phyloP scores from a whole-genome alignment of 495 filamentous ascomycete species.

The Pseudevernia furfuracea region DNA sequence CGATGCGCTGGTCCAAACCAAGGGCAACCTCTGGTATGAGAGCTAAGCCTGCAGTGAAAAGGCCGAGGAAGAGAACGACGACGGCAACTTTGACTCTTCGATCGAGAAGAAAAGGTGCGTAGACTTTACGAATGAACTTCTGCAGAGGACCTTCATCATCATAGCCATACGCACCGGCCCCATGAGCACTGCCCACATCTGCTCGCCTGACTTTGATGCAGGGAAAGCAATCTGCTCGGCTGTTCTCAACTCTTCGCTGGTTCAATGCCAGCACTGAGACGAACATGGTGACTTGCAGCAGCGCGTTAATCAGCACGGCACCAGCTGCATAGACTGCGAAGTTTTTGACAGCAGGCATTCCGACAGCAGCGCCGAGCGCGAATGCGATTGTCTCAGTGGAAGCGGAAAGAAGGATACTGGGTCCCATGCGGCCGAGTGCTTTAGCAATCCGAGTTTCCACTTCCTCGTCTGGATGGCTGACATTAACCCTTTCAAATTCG shows the following conservation, averaged over 20 bases:
- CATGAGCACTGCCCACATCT: conserved; percentile 42
- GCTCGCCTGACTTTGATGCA: conserved; percentile 69
- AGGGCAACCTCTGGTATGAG: conserved; percentile 77
- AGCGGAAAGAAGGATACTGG: conserved; percentile 92
- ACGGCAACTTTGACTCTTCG: conserved; percentile 69
- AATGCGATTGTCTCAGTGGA: conserved; percentile 90
- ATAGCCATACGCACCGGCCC: conserved; percentile 47
- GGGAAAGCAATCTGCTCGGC: conserved; percentile 88
- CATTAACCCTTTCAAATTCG: conserved; percentile 91
- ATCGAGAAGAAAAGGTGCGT: conserved; percentile 73
- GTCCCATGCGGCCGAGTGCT: conserved; percentile 87
- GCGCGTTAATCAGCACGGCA: conserved; percentile 91
- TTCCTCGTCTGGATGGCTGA: conserved; percentile 75
- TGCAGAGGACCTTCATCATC: conserved; percentile 78
- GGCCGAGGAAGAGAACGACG: conserved; percentile 70
- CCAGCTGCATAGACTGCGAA: conserved; percentile 95
- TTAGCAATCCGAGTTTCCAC: conserved; percentile 78
- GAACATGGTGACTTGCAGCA: conserved; percentile 94
- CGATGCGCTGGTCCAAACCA: conserved; percentile 88
- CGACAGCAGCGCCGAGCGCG: conserved; percentile 82
- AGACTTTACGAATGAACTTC: conserved; percentile 76
- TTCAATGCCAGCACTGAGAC: conserved; percentile 85
- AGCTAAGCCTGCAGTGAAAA: conserved; percentile 79
- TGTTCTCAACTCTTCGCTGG: conserved; percentile 74
- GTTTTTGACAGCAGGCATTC: conserved; percentile 95